Conservation (phyloP, 2,329 filamentous ascomycete species). For the Sordariomycetes sp. region DNA sequence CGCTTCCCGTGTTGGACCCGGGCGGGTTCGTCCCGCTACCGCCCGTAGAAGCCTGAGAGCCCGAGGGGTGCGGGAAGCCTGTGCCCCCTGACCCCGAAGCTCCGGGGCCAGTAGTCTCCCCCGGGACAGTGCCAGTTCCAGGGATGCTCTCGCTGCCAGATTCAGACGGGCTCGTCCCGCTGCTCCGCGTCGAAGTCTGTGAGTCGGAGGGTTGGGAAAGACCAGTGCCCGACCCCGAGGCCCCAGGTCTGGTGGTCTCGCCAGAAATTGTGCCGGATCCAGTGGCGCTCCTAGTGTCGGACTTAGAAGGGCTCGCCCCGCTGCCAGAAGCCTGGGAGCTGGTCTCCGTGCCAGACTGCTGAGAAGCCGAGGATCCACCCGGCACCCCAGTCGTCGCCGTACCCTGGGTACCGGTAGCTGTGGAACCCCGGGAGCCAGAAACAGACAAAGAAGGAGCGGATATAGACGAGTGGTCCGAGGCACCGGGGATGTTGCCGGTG, state of each 20-base stretch:
- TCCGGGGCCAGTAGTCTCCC: neutral
- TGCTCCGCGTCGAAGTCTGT: neutral
- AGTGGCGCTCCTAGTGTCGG: neutral
- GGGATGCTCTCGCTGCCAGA: neutral
- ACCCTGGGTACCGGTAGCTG: neutral
- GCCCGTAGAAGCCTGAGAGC: neutral
- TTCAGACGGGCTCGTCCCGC: neutral
- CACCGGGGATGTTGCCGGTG: neutral
- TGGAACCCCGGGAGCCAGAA: neutral
- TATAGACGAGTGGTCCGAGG: neutral
- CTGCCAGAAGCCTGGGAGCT: neutral
- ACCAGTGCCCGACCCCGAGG: neutral
- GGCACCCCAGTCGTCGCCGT: neutral
- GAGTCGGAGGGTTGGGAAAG: neutral
- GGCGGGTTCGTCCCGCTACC: too few relatives aligned
- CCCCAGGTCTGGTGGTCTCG: neutral
- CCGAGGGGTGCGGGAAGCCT: neutral
- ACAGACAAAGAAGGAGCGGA: neutral
- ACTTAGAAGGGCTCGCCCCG: neutral
- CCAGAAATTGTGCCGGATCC: neutral
- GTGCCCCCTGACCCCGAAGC: neutral
- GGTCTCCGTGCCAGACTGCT: neutral
- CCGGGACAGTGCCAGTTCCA: neutral
- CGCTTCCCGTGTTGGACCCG: too few relatives aligned
- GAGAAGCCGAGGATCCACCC: neutral